These are phyloP conservation scores for Xylariaceae sp. DNA, from an alignment of 2,329 filamentous ascomycete species.

Conservation along the genomic window DNA sequence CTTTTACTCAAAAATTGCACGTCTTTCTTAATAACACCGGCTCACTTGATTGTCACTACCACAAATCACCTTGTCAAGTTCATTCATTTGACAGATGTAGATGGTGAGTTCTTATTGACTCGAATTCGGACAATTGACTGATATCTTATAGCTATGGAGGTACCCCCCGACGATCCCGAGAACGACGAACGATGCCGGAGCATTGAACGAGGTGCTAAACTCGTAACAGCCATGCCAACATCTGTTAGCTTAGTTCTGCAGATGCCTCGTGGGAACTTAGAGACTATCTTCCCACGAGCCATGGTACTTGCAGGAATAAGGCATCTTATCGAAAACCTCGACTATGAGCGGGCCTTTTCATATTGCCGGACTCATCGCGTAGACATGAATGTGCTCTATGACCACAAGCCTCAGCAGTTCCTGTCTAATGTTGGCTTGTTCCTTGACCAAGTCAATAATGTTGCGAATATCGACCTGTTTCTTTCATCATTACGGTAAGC, in stretches of 20 bases:
- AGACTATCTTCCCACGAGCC: slow-evolving; percentile 89
- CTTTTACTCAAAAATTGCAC: slow-evolving; percentile 83
- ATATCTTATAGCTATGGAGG: slow-evolving; percentile 62
- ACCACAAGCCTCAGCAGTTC: slow-evolving; percentile 86
- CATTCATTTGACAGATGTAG: slow-evolving; percentile 67
- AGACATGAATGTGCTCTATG: slow-evolving; percentile 96
- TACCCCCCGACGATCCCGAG: slow-evolving; percentile 85
- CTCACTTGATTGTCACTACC: slow-evolving; percentile 88
- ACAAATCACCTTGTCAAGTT: slow-evolving; percentile 92
- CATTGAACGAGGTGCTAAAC: slow-evolving; percentile 81
- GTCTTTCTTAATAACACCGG: slow-evolving; percentile 76
- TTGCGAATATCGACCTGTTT: slow-evolving; percentile 84
- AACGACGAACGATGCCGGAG: slow-evolving; percentile 87
- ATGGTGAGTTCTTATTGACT: slow-evolving; percentile 48
- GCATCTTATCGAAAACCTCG: slow-evolving; percentile 69
- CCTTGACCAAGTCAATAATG: slow-evolving; percentile 76
- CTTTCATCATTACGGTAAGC: slow-evolving; percentile 75
- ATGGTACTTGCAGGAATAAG: slow-evolving; percentile 90
- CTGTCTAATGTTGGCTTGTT: slow-evolving; percentile 71
- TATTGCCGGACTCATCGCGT: slow-evolving; percentile 90
- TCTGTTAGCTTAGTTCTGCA: slow-evolving; percentile 83
- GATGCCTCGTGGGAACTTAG: slow-evolving; percentile 92
- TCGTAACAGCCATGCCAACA: slow-evolving; percentile 86
- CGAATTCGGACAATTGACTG: slow-evolving; percentile 7
- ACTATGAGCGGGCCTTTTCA: slow-evolving; percentile 80